These are phyloP conservation scores for Stachybotrys elegans DNA, from an alignment of 2,329 filamentous ascomycete genomes.

Conservation along the genomic window DNA sequence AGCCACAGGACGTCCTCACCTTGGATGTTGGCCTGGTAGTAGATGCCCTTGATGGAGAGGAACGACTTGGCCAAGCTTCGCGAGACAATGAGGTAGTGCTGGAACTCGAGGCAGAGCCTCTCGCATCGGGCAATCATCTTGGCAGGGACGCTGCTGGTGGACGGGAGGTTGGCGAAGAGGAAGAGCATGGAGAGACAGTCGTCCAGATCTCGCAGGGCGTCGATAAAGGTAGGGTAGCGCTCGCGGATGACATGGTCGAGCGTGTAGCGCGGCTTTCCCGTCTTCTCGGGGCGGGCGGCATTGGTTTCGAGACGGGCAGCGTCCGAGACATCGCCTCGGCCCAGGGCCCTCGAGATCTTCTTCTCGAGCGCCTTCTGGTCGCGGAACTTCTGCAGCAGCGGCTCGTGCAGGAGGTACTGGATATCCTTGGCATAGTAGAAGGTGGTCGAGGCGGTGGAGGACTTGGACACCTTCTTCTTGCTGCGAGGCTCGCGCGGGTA, in stretches of 20 bases:
- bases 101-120: constrained; percentile 88
- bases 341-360: constrained; percentile 91
- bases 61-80: constrained; percentile 93
- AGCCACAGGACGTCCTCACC: constrained; percentile 97
- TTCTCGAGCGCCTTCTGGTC: constrained; percentile 96
- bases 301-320: constrained; percentile 82
- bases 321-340: constrained; percentile 84
- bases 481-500: constrained; percentile 95
- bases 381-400: constrained; percentile 87
- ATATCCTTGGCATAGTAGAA: constrained; percentile 94
- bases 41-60: constrained; percentile 97
- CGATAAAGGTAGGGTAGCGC: constrained; percentile 94
- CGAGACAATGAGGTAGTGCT: constrained; percentile 93
- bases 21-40: constrained; percentile 96
- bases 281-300: constrained; percentile 84
- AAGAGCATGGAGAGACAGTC: constrained; percentile 97
- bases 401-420: constrained; percentile 96
- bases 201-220: constrained; percentile 89
- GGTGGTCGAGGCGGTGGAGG: constrained; percentile 82
- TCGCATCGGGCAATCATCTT: constrained; percentile 97
- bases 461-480: constrained; percentile 95
- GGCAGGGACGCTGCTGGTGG: constrained; percentile 80
- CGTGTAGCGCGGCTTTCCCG: constrained; percentile 81
- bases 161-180: constrained; percentile 93
- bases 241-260: constrained; percentile 97